Evolutionary conservation across 2,329 filamentous ascomycete genomes (phyloP), one percentile per base, ranked within the genome.

Genomic region (Zymoseptoria crescenta): DNA sequence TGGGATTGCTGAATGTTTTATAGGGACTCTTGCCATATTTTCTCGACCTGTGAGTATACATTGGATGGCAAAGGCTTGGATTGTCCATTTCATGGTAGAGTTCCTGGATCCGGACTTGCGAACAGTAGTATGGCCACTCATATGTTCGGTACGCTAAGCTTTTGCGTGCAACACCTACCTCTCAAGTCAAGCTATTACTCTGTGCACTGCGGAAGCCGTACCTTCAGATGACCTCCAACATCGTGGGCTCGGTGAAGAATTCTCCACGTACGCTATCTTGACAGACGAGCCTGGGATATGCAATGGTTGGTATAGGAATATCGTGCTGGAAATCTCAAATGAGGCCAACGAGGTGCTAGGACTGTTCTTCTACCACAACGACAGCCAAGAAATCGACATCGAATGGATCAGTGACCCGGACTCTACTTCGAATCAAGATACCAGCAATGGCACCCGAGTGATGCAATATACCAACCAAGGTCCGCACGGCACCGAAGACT

Each of bases 371-470:
- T 67, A 66, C 52, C 51, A 60, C 21, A 54, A 53, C 24, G 59
- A 65, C 27, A 60, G 50, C 19, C 64, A 68, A 49, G 66, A 68
- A 54, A 60, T 58, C 9, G 65, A 68, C 54, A 68, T 68, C 24
- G 66, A 68, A 56, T 68, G 64, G 60, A 56, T 68, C 2, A 62
- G 55, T 52, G 60, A 67, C 41, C 54, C 64, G 0, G 19, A 52
- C 8, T 62, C 64, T 3, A 49, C 55, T 13, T 55, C 61, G 19
- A 67, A 66, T 54, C 52, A 60, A 13, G 58, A 56, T 20, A 56
- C 41, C 28, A 54, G 55, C 24, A 59, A 57, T 51, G 60, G 57
- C 8, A 52, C 49, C 16, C 57, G 58, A 21, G 53, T 61, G 9
- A 50, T 67, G 50, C 58, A 57, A 24, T 65, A 62, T 51, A 65